Evolutionary conservation across 495 filamentous ascomycete genomes (phyloP).

Genomic region (Penicillium alfredii): DNA sequence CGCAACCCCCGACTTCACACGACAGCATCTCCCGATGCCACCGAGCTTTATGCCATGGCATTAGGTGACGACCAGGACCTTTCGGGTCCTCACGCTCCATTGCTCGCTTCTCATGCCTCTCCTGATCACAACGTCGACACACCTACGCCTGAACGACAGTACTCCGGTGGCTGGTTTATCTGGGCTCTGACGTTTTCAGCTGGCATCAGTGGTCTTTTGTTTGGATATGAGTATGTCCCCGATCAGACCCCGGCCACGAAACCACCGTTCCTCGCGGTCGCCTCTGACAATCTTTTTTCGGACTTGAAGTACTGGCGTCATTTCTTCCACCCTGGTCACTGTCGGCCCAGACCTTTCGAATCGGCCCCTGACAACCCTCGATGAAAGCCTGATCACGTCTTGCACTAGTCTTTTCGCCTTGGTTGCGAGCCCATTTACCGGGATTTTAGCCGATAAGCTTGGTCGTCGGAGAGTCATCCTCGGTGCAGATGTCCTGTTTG

Average conservation of each 20-base stretch:
- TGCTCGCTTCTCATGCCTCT: constrained; percentile 22
- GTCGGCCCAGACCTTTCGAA: constrained; percentile 68
- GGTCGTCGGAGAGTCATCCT: constrained; percentile 74
- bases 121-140: constrained; percentile 6
- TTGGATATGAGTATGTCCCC: constrained; percentile 66
- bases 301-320: constrained; percentile 71
- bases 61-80: constrained; percentile 19
- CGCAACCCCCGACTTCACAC: constrained; percentile 9
- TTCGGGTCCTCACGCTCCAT: constrained; percentile 22
- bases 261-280: not conserved
- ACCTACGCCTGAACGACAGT: constrained; percentile 10
- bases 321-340: constrained; percentile 80
- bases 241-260: not conserved
- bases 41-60: constrained; percentile 19
- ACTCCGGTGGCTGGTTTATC: constrained; percentile 45
- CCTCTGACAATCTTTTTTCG: constrained; percentile 16
- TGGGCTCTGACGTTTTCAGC: constrained; percentile 76
- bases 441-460: constrained; percentile 64
- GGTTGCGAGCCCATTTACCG: constrained; percentile 67
- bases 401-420: constrained; percentile 77
- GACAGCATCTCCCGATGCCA: not conserved
- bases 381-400: constrained; percentile 81
- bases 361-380: constrained; percentile 59
- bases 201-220: constrained; percentile 78
- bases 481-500: constrained; percentile 73